These are phyloP conservation scores for Leccinum angustisporum DNA, from an alignment of 1,284 basidiomycete genomes.

Conservation along the genomic window DNA sequence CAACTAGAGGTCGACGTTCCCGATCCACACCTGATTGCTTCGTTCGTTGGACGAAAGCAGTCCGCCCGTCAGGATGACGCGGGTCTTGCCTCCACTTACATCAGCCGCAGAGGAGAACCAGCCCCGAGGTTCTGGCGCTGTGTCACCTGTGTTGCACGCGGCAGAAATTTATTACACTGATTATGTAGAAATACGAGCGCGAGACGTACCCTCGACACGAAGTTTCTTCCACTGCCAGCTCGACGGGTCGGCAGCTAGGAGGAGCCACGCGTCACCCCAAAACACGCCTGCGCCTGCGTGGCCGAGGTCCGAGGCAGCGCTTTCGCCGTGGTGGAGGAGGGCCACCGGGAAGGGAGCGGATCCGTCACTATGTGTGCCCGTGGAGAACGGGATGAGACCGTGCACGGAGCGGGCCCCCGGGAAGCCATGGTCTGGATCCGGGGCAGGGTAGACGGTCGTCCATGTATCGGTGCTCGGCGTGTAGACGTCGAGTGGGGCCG, in stretches of 20 bases:
- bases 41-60: slow-evolving; percentile 27
- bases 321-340: slow-evolving; percentile 24
- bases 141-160: background rate
- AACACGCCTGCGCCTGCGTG: slow-evolving; percentile 28
- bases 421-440: slow-evolving; percentile 19
- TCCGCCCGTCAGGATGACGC: slow-evolving; percentile 27
- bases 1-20: slow-evolving; percentile 19
- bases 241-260: background rate
- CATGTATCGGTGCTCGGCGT: slow-evolving; percentile 24
- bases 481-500: slow-evolving; percentile 32
- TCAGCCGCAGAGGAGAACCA: slow-evolving; percentile 26
- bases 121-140: slow-evolving; percentile 22
- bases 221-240: slow-evolving; percentile 25
- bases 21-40: slow-evolving; percentile 25
- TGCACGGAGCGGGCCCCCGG: slow-evolving; percentile 30
- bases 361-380: background rate
- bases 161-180: too few species aligned
- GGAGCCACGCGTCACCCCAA: slow-evolving; percentile 28
- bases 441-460: slow-evolving; percentile 21
- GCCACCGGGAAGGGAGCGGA: slow-evolving; percentile 13
- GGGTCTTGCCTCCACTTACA: slow-evolving; percentile 15
- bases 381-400: slow-evolving; percentile 25
- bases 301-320: slow-evolving; percentile 19
- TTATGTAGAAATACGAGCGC: background rate
- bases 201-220: slow-evolving; percentile 7